These are phyloP conservation scores for Phytophthora boehmeriae DNA, from an alignment of 352 stramenopile genomes.

Conservation along the genomic window DNA sequence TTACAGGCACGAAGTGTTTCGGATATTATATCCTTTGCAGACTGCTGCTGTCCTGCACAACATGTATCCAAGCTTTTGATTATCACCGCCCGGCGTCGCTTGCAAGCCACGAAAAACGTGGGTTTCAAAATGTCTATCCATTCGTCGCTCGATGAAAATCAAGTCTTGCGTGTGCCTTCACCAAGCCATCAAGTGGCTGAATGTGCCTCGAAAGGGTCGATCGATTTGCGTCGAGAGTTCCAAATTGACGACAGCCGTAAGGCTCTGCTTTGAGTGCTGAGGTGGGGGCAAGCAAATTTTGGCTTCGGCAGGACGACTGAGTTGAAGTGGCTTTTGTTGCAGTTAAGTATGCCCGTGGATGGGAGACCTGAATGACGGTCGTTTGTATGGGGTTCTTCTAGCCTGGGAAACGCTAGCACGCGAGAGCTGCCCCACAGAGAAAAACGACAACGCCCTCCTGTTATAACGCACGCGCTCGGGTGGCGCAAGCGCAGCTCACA, in stretches of 20 bases:
- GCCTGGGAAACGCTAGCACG: too few relatives aligned
- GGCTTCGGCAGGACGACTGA: background rate
- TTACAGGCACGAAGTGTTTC: too few relatives aligned
- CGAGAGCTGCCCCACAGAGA: too few relatives aligned
- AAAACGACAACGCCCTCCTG: background rate
- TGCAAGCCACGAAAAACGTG: too few relatives aligned
- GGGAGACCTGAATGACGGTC: background rate
- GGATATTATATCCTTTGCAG: too few relatives aligned
- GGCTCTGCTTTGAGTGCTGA: background rate
- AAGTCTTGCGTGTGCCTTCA: too few relatives aligned
- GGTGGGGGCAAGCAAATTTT: background rate
- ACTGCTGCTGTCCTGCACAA: too few relatives aligned
- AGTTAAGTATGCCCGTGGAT: background rate
- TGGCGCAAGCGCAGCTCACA: background rate
- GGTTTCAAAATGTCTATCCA: too few relatives aligned
- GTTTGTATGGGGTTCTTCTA: background rate
- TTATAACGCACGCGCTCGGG: background rate
- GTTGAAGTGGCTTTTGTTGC: background rate
- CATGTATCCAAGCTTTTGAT: too few relatives aligned
- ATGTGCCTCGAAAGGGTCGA: background rate
- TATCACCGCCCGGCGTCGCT: too few relatives aligned
- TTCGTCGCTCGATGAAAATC: too few relatives aligned
- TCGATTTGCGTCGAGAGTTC: background rate
- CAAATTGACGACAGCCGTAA: background rate
- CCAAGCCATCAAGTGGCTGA: too few relatives aligned